A percentile compares a stretch with the other conserved stretches of the same genome.
Conservation (phyloP, 257 asterid species). For the Datura wrightii region DNA sequence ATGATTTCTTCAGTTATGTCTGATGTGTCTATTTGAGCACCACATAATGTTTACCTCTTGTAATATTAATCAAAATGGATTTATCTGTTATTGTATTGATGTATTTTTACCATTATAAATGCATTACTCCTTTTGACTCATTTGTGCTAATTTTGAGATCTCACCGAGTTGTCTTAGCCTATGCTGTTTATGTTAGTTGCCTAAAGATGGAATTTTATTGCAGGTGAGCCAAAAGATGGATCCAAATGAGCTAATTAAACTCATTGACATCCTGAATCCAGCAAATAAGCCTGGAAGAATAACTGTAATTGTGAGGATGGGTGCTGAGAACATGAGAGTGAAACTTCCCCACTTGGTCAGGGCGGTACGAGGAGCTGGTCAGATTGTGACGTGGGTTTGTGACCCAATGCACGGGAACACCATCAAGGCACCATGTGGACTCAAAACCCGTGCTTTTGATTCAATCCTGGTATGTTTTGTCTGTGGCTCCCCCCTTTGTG, state of each 20-base stretch:
- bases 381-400: conserved; percentile 84
- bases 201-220: conserved; percentile 34
- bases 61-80: neutral
- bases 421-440: conserved; percentile 87
- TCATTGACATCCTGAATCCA: conserved; percentile 72
- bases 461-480: conserved; percentile 66
- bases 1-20: neutral
- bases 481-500: neutral
- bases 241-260: conserved; percentile 74
- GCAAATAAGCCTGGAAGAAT: conserved; percentile 83
- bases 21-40: neutral
- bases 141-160: neutral
- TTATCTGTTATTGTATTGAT: neutral
- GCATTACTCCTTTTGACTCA: neutral
- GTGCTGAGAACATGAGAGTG: conserved; percentile 91
- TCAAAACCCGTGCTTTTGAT: conserved; percentile 86
- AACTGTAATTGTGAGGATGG: conserved; percentile 80
- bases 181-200: neutral
- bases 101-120: neutral
- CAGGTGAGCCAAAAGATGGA: conserved; percentile 96
- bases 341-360: conserved; percentile 81
- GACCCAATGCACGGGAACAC: conserved; percentile 96
- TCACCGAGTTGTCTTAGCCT: neutral
- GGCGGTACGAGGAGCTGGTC: conserved; percentile 86
- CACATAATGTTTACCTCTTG: neutral